Conservation (phyloP, 140 eudicot genomes). For the Anethum foeniculum region DNA sequence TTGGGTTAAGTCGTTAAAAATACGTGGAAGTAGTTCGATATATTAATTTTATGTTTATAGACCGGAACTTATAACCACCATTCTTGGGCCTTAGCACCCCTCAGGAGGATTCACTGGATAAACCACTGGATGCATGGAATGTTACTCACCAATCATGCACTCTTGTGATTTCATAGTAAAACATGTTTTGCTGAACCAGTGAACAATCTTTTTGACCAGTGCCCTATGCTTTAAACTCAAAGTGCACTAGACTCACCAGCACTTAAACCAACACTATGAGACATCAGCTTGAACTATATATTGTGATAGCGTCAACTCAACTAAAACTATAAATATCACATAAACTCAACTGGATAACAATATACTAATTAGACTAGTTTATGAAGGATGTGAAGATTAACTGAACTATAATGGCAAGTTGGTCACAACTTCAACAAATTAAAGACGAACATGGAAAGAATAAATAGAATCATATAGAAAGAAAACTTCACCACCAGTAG, state of each 20-base stretch:
- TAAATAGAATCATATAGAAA: background rate
- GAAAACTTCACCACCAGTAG: background rate
- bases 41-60: background rate
- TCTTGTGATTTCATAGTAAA: background rate
- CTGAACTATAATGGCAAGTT: background rate
- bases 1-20: background rate
- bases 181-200: background rate
- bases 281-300: background rate
- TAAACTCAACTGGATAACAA: background rate
- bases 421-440: background rate
- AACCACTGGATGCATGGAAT: background rate
- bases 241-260: background rate
- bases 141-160: background rate
- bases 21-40: background rate
- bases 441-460: background rate
- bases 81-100: background rate
- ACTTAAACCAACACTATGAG: background rate
- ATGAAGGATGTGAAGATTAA: background rate
- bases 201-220: background rate
- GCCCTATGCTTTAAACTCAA: background rate
- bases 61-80: background rate
- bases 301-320: background rate
- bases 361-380: background rate
- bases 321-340: background rate
- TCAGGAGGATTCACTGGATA: background rate